A percentile compares a stretch with the other conserved stretches of the same genome.
phyloP scores from a whole-genome alignment of 345 rosid genomes.

The Eucalyptus globulus region DNA sequence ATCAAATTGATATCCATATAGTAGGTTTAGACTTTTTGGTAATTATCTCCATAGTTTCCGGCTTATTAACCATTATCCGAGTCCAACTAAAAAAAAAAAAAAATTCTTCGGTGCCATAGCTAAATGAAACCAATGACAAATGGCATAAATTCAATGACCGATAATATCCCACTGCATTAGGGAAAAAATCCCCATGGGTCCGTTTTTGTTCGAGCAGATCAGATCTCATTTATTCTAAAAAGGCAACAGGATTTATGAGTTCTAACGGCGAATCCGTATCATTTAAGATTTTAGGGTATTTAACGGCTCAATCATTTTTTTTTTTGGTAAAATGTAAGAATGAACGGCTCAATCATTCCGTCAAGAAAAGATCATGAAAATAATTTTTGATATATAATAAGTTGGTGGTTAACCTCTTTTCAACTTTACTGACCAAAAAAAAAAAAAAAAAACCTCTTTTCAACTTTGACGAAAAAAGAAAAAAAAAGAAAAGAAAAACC shows the following conservation, averaged over 20 bases:
- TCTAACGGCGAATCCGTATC: neutral
- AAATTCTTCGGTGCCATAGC: rapidly evolving
- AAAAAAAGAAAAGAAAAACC: neutral
- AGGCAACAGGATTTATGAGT: neutral
- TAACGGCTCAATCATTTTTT: neutral
- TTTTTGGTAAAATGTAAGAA: too few relatives aligned
- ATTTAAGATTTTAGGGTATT: neutral
- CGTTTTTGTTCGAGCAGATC: neutral
- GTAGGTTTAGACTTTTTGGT: neutral
- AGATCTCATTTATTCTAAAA: neutral
- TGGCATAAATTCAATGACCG: neutral
- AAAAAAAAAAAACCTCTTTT: neutral
- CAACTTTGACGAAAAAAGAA: too few relatives aligned
- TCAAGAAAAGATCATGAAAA: neutral
- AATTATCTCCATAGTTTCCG: neutral
- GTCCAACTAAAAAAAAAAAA: neutral
- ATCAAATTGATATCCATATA: neutral
- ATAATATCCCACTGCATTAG: neutral
- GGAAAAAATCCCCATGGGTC: neutral
- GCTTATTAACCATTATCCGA: neutral
- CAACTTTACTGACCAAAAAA: too few relatives aligned
- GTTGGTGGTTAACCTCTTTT: neutral
- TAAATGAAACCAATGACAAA: neutral
- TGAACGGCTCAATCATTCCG: neutral
- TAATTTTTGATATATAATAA: too few relatives aligned